Base-by-base conservation (phyloP, 129 eudicot genomes). In the Chrysanthemum lavandulifolium region DNA sequence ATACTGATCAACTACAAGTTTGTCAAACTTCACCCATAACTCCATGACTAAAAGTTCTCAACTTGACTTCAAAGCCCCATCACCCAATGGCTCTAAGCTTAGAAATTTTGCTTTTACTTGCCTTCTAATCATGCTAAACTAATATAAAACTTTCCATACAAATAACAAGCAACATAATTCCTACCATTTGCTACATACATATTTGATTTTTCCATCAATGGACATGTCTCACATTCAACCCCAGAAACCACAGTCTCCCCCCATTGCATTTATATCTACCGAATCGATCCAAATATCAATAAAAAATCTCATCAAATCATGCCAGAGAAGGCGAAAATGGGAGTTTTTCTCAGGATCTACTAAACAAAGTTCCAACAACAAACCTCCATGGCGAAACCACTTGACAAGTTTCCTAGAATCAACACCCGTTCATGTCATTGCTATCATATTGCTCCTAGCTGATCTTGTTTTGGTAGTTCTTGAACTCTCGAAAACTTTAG, bases 241-340 rank as follows among this genome's bases (percentile, higher is more conserved):
- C 50, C 75, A 64, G 15, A 60, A 52, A 47, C 57, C 75, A 18
- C 74, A 76, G 62, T 77, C 74, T 56, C 61, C 79, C 1, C 15
- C 73, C 14, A 36, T 74, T 33, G 57, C 84, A 52, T 67, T 55
- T 25, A 67, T 50, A 55, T 65, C 43, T 10, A 73, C 73, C 7
- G 72, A 77, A 60, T 36, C 57, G 2, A 73, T 78, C 63, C 73
- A 78, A 56, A 68, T 43, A 25, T 80, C 87, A 10, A 61, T 88
- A 19, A 51, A 77, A 65, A 77, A 78, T 55, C 86, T 88, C 74
- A 40, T 75, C 55, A 85, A 67, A 67, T 79, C 72, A 12, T 82
- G 81, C 82, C 54, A 81, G 67, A 83, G 74, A 65, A 78, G 87
- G 53, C 94, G 76, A 57, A 85, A 70, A 55, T 84, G 83, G 87